Evolutionary conservation across 768 basidiomycete species (phyloP).

Genomic region (Mycena venus): DNA sequence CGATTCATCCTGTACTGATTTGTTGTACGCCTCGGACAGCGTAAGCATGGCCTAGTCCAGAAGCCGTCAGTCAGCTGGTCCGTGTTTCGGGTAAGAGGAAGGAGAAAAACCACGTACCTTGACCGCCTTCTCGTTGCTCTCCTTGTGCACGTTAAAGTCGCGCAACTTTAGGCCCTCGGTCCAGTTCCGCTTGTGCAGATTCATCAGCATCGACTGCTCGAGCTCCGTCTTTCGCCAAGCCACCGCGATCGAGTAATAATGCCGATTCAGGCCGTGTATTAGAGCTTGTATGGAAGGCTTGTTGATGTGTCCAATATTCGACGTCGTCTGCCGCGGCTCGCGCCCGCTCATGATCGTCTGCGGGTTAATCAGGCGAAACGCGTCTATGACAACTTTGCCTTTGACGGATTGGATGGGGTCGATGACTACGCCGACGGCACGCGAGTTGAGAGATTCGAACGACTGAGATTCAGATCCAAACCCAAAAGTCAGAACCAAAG

Average conservation of each 20-base stretch:
- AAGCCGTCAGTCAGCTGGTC: constrained; percentile 34
- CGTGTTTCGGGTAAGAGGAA: background rate
- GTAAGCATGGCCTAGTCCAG: constrained; percentile 86
- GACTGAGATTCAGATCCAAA: constrained; percentile 78
- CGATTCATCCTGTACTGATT: constrained; percentile 97
- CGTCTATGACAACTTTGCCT: constrained; percentile 98
- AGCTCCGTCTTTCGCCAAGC: constrained; percentile 99
- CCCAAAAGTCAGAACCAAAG: constrained; percentile 10
- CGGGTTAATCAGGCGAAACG: constrained; percentile 97
- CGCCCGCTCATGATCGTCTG: constrained; percentile 90
- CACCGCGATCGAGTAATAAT: constrained; percentile 98
- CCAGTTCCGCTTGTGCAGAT: constrained; percentile 99
- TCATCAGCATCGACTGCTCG: constrained; percentile 99
- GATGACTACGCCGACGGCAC: constrained; percentile 96
- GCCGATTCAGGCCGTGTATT: constrained; percentile 96
- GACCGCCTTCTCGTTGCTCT: constrained; percentile 92
- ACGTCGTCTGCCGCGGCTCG: constrained; percentile 97
- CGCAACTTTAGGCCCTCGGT: constrained; percentile 94
- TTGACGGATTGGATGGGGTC: constrained; percentile 99
- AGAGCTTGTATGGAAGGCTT: constrained; percentile 99
- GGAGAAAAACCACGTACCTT: constrained; percentile 70
- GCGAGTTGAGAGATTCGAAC: constrained; percentile 93
- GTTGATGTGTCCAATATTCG: constrained; percentile 98
- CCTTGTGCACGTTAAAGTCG: constrained; percentile 91
- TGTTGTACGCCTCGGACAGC: constrained; percentile 95